Conservation (phyloP, 345 rosid species). For the Bruguiera parviflora region DNA sequence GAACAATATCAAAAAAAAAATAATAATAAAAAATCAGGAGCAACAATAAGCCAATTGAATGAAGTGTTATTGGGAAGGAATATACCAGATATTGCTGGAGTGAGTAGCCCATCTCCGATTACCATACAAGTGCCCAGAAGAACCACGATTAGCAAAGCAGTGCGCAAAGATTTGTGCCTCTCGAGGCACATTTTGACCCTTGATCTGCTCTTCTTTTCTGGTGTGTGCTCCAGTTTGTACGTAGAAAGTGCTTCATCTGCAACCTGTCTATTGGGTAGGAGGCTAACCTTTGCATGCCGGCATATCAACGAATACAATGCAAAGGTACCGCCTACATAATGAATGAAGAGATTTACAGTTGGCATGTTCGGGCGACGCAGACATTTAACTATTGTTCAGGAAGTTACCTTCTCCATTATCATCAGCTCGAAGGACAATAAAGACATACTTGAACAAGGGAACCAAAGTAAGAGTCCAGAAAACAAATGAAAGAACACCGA, state of each 20-base stretch:
- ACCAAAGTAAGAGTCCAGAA: conserved; percentile 99
- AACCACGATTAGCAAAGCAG: conserved; percentile 84
- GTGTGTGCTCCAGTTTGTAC: conserved; percentile 74
- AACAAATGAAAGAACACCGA: conserved; percentile 86
- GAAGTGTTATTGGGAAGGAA: neutral
- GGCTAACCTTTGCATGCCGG: conserved; percentile 92
- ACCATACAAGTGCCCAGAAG: conserved; percentile 99
- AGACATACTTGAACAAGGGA: conserved; percentile 89
- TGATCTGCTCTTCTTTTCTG: conserved; percentile 59
- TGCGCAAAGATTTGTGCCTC: conserved; percentile 75
- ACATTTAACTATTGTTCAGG: neutral
- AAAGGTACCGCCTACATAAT: conserved; percentile 79
- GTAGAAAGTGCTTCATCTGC: conserved; percentile 98
- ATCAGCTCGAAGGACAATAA: conserved; percentile 91
- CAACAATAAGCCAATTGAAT: neutral
- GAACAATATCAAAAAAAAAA: neutral
- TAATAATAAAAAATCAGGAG: neutral
- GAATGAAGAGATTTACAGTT: conserved; percentile 10
- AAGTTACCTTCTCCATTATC: conserved; percentile 94
- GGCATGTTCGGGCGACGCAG: neutral
- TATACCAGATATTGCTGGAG: conserved; percentile 96
- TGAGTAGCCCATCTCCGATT: conserved; percentile 94
- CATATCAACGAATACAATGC: conserved; percentile 90
- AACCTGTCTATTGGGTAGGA: conserved; percentile 84
- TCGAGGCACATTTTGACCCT: conserved; percentile 68